Conservation (phyloP, 768 basidiomycete genomes). For the Phlebiopsis flavidoalba region DNA sequence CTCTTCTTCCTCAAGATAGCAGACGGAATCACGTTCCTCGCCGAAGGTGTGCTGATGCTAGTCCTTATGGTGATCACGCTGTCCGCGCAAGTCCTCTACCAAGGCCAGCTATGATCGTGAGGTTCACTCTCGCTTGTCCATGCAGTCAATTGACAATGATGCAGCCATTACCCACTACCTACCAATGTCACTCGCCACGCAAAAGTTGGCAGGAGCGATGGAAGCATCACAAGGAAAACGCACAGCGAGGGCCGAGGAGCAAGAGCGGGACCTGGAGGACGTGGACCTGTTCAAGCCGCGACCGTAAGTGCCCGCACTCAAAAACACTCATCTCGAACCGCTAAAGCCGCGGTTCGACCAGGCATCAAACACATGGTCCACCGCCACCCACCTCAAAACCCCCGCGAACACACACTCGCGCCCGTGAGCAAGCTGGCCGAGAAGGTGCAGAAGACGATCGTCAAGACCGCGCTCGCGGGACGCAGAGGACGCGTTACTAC, state of each 20-base stretch:
- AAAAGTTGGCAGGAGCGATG: slow-evolving; percentile 43
- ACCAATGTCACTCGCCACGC: slow-evolving; percentile 60
- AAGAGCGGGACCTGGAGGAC: slow-evolving; percentile 10
- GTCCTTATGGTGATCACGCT: slow-evolving; percentile 51
- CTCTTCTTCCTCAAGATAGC: slow-evolving; percentile 60
- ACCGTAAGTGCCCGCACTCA: slow-evolving; percentile 11
- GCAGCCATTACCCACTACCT: slow-evolving; percentile 48
- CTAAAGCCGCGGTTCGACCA: neutral
- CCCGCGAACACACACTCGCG: neutral
- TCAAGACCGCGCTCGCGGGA: slow-evolving; percentile 3
- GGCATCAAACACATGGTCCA: slow-evolving; percentile 12
- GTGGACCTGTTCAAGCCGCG: slow-evolving; percentile 22
- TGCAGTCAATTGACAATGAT: neutral
- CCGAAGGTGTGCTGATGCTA: slow-evolving; percentile 52
- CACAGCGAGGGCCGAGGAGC: neutral
- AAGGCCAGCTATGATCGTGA: slow-evolving; percentile 37
- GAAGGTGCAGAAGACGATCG: slow-evolving; percentile 3
- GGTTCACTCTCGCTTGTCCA: slow-evolving; percentile 10
- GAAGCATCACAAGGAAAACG: slow-evolving; percentile 25
- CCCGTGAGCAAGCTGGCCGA: slow-evolving; percentile 8
- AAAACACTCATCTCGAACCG: neutral
- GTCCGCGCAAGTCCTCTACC: slow-evolving; percentile 33
- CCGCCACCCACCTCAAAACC: neutral
- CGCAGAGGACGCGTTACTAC: slow-evolving; percentile 8
- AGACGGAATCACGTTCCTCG: slow-evolving; percentile 31